Base-by-base conservation (phyloP, 208 protist genomes). In the Leishmania arabica region DNA sequence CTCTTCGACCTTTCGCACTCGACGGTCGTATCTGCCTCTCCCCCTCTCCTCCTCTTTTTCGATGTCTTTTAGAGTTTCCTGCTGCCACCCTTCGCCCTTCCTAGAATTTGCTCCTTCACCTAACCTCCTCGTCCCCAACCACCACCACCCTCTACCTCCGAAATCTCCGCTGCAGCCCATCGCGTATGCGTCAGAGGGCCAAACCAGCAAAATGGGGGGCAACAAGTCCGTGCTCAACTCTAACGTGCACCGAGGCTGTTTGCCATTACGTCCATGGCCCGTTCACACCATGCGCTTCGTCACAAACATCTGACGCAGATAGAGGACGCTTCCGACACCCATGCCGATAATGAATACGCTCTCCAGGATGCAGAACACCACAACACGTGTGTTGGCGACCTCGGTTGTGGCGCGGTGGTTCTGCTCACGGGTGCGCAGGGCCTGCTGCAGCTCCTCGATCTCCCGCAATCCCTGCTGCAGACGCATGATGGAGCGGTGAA, bases 331-430 rank as follows among this genome's bases (percentile, higher is more conserved):
- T 3, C 86, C 86, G 53, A 93, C 83, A 53, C 89, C 83, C 90
- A 97, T 95, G 11, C 80, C 78, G 0, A 88, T 85, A 65, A 97
- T 90, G 31, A 92, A 84, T 45, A 93, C 27, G 17, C 95, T 90
- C 77, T 98, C 93, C 27, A 95, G 13, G 27, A 94, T n/a, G 31
- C 92, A 92, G 82, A 89, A 98, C 2, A 95, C 47, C 17, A 98
- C 79, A 9, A 98, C 93, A 37, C 93, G 90, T 19, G 87, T 94
- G 84, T 98, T 97, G 17, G 94, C 94, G 31, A 88, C 85, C 88
- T 98, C 94, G 15, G 87, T 90, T 7, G 93, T 96, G 58, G 90
- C 85, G 58, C 96, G 93, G 77, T 98, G 95, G 47, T 80, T 68
- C 19, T 80, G 88, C 84, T 98, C 93, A 71, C 95, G 91, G 3